Base-by-base conservation (phyloP, 2,329 filamentous ascomycete genomes). In the Ascosphaera acerosa region DNA sequence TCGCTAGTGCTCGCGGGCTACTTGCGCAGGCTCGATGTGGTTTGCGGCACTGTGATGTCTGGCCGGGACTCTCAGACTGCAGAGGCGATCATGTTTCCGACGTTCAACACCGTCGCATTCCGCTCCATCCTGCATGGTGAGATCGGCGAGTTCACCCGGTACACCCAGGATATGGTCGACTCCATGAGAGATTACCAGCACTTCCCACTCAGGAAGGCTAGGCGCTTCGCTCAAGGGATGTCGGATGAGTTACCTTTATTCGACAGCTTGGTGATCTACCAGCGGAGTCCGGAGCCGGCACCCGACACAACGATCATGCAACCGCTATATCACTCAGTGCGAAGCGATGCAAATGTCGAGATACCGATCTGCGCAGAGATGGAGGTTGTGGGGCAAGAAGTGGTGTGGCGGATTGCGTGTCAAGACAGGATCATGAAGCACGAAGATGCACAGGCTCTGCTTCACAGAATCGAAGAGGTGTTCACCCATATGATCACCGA, bases 61-160 rank as follows among this genome's bases (percentile, higher is more conserved):
- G 82, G 84, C 10, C 65, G 84, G n/a, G 77, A 87, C 34, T 69
- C 67, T 6, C 70, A 76, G 29, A 62, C 65, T 10, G 64, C 68
- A 0, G 64, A 75, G 27, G 49, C 64, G 16, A 50, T 84, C 9
- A 59, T 82, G 44, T 92, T 91, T 42, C 84, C 82, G 0, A 78
- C 76, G 0, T 91, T 92, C 76, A 92, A 90, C 44, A 91, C 82
- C 0, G 70, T 91, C 0, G 66, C 74, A 0, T 58, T 90, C 5
- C 63, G 81, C 7, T 64, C 64, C 2, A 59, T 82, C 2, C 47
- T 91, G 2, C 75, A 87, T 41, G 77, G 77, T 2, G 68, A 61
- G 0, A 52, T 64, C 0, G 38, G 48, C 1, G 61, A 70, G 1
- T 70, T 89, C 51, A 51, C 91, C 17, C 59, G 56, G 9, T 76